Conservation (phyloP, 208 protist species). For the Blechomonas ayalai region DNA sequence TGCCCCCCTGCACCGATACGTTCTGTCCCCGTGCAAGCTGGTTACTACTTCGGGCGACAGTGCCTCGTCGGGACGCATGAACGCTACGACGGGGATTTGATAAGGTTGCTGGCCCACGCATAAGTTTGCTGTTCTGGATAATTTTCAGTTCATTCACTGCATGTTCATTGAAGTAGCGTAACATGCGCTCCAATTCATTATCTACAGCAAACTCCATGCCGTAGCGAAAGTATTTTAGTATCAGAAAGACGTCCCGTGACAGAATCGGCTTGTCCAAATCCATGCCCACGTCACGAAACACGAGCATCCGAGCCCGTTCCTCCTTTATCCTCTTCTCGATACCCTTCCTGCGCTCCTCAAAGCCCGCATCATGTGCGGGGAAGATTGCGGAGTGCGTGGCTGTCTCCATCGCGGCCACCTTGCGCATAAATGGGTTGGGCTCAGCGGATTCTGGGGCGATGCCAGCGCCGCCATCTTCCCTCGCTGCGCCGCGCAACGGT, state of each 20-base stretch:
- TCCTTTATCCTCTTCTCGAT: constrained; percentile 57
- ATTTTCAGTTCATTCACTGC: constrained; percentile 85
- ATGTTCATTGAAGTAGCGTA: constrained; percentile 89
- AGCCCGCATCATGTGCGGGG: constrained; percentile 38
- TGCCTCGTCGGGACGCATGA: too few relatives aligned
- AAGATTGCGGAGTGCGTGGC: constrained; percentile 29
- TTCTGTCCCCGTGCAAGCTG: too few relatives aligned
- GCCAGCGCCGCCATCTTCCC: not conserved
- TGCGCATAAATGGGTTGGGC: constrained; percentile 49
- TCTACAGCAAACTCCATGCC: constrained; percentile 83
- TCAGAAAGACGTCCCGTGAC: constrained; percentile 78
- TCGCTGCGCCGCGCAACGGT: not conserved
- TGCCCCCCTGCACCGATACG: constrained; percentile 1
- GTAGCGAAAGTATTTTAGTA: constrained; percentile 85
- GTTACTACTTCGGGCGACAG: too few relatives aligned
- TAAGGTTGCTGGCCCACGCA: constrained; percentile 67
- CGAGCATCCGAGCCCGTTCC: constrained; percentile 65
- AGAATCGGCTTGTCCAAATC: constrained; percentile 85
- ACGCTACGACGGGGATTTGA: constrained; percentile 13
- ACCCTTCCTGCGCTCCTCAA: constrained; percentile 22
- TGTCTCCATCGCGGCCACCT: constrained; percentile 52
- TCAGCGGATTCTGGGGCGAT: not conserved
- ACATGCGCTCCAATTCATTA: constrained; percentile 83
- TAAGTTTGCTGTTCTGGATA: constrained; percentile 83
- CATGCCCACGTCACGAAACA: constrained; percentile 87